These are phyloP conservation scores for Aegilops bicornis DNA, from an alignment of 176 grass and related monocot genomes.

Conservation along the genomic window DNA sequence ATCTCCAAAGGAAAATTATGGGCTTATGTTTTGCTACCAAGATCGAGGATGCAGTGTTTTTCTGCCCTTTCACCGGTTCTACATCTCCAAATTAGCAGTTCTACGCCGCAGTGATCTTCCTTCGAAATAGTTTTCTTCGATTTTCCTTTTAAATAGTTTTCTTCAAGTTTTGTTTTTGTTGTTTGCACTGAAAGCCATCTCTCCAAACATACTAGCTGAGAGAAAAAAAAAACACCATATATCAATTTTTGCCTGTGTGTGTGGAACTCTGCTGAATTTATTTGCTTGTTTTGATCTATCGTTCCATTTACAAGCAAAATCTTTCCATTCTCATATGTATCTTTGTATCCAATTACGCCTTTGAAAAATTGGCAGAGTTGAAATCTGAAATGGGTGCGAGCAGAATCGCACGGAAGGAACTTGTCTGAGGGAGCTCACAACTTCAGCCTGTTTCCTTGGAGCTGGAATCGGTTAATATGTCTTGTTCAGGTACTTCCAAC, in stretches of 20 bases:
- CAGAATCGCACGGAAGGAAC: background rate
- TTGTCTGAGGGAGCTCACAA: background rate
- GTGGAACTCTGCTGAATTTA: background rate
- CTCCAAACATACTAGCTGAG: background rate
- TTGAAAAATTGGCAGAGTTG: background rate
- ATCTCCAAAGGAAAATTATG: background rate
- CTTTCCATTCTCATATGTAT: background rate
- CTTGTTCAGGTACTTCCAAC: slow-evolving; percentile 24
- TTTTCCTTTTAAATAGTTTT: background rate
- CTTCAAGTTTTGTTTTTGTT: too few species aligned
- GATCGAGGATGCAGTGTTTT: background rate
- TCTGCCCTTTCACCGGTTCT: background rate
- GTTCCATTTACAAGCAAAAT: background rate
- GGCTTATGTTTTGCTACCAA: background rate
- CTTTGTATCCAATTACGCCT: background rate
- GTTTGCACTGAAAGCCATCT: background rate
- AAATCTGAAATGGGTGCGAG: background rate
- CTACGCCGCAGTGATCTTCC: background rate
- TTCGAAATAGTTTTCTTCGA: background rate
- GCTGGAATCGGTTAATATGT: background rate
- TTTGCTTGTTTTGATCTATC: background rate
- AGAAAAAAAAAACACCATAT: background rate
- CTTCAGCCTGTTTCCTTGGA: background rate
- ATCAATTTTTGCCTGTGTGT: background rate
- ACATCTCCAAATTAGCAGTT: background rate